Evolutionary conservation across 805 yeast genomes (phyloP).

Genomic region (Starmerella vaccinii): DNA sequence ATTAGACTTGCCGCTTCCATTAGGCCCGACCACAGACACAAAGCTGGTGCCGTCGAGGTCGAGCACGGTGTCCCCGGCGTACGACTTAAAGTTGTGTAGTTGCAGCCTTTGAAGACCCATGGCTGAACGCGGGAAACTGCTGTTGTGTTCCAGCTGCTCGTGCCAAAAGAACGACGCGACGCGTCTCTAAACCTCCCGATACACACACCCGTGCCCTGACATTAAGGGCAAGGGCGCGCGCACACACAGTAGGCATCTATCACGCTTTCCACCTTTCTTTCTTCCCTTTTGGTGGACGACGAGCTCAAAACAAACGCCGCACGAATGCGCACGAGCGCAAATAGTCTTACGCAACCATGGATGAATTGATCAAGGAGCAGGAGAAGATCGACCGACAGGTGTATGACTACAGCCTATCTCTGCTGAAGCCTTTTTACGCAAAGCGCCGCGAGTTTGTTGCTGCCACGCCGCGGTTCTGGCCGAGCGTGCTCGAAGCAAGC

Average conservation of each 20-base stretch:
- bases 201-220: not conserved
- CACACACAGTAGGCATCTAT: not conserved
- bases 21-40: slow-evolving; percentile 94
- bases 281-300: no score
- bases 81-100: slow-evolving; percentile 70
- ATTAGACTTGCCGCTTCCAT: slow-evolving; percentile 95
- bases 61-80: slow-evolving; percentile 60
- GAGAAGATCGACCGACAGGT: slow-evolving; percentile 18
- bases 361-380: slow-evolving; percentile 18
- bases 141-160: not conserved
- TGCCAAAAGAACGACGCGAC: slow-evolving; percentile 1
- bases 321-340: no score
- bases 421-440: slow-evolving; percentile 48
- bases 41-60: slow-evolving; percentile 65
- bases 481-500: slow-evolving; percentile 67
- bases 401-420: slow-evolving; percentile 22
- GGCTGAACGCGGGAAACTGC: not conserved
- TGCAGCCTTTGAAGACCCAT: slow-evolving; percentile 7
- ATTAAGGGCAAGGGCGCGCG: slow-evolving; percentile 1
- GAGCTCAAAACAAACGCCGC: no score
- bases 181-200: not conserved
- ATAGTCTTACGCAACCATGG: not conserved
- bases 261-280: no score
- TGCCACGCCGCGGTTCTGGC: slow-evolving; percentile 71
- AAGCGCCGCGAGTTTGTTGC: slow-evolving; percentile 45